phyloP scores from a whole-genome alignment of 2,329 filamentous ascomycete genomes.

The Talaromyces sp. region DNA sequence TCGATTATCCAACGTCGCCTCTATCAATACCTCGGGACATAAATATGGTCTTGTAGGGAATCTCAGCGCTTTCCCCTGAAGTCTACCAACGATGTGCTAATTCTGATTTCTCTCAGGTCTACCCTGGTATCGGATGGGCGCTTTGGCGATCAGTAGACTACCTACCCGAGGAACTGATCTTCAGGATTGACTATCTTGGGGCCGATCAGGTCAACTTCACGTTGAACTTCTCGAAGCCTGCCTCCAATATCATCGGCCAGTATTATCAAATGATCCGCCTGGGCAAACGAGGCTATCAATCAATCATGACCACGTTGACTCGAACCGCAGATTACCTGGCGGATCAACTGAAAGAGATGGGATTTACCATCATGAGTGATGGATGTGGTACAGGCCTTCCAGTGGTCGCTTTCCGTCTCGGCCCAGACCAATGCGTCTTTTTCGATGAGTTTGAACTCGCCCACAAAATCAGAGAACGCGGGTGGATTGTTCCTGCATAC shows the following conservation, averaged over 20 bases:
- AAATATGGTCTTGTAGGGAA: conserved; percentile 79
- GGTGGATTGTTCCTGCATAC: conserved; percentile 94
- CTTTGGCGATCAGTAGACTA: conserved; percentile 83
- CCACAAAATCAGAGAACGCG: conserved; percentile 80
- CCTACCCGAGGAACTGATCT: conserved; percentile 87
- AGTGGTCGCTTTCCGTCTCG: conserved; percentile 83
- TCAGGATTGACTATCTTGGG: conserved; percentile 99
- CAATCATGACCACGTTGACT: conserved; percentile 93
- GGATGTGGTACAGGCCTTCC: conserved; percentile 77
- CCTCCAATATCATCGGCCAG: conserved; percentile 91
- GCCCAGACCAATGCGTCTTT: conserved; percentile 56
- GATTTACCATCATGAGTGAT: conserved; percentile 88
- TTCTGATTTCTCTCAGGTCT: no score
- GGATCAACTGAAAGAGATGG: conserved; percentile 69
- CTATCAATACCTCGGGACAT: conserved; percentile 93
- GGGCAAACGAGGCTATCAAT: conserved; percentile 86
- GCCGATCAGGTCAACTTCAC: conserved; percentile 95
- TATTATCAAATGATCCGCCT: conserved; percentile 97
- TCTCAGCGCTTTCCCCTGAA: no score
- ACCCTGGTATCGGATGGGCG: conserved; percentile 93
- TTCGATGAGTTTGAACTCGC: conserved; percentile 80
- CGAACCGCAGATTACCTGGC: conserved; percentile 86
- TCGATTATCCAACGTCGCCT: conserved; percentile 81
- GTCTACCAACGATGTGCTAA: no score
- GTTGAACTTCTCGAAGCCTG: conserved; percentile 95